A percentile compares a stretch with the other conserved stretches of the same genome.
Conservation (phyloP, 2,329 filamentous ascomycete genomes). For the Huntiella omanensis region DNA sequence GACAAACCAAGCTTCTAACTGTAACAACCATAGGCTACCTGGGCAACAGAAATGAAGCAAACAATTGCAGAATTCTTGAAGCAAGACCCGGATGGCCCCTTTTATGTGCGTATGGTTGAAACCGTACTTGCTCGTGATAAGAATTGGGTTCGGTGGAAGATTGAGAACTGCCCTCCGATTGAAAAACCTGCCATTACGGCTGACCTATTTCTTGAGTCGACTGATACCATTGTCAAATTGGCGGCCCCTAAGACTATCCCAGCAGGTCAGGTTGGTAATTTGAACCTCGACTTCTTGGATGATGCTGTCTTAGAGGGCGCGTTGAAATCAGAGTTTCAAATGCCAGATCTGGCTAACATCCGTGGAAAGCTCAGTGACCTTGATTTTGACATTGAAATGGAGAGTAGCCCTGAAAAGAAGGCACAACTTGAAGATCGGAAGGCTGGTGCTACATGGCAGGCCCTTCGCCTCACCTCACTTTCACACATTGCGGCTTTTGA, state of each 20-base stretch:
- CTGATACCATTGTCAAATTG: conserved; percentile 42
- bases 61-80: conserved; percentile 70
- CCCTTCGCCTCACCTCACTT: conserved; percentile 60
- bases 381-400: conserved; percentile 75
- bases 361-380: conserved; percentile 56
- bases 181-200: conserved; percentile 53
- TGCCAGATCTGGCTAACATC: conserved; percentile 25
- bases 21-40: conserved; percentile 37
- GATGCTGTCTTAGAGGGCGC: conserved; percentile 28
- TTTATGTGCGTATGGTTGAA: conserved; percentile 92
- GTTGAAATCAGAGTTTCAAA: neutral
- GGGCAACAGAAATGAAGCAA: conserved; percentile 62
- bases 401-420: conserved; percentile 41
- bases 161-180: conserved; percentile 79
- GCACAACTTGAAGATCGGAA: conserved; percentile 46
- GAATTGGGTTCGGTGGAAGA: conserved; percentile 98
- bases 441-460: conserved; percentile 78
- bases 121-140: conserved; percentile 90
- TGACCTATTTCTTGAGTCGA: conserved; percentile 50
- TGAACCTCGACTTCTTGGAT: conserved; percentile 65
- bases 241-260: conserved; percentile 49
- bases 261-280: conserved; percentile 35
- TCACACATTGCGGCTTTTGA: conserved; percentile 64
- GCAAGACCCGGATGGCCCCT: conserved; percentile 63
- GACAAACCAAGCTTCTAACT: too few species aligned